A percentile compares a stretch with the other conserved stretches of the same genome.
Conservation (phyloP, 1,139 yeast species). For the Hyphopichia buzzinii region DNA sequence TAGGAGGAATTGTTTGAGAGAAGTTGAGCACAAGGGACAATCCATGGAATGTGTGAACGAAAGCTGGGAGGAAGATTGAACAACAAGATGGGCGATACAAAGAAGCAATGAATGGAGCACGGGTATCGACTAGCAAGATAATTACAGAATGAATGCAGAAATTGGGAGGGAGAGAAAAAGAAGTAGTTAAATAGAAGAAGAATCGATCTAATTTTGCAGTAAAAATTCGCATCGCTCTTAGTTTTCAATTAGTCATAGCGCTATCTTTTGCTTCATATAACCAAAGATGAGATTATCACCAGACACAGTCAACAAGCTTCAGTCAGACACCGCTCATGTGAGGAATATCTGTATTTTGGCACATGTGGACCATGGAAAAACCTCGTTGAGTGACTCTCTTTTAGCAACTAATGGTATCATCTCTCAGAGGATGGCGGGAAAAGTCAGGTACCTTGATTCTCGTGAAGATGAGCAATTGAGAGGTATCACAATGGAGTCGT, state of each 20-base stretch:
- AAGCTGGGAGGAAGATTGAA: too few relatives aligned
- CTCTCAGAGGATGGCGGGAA: constrained; percentile 93
- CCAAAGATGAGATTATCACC: constrained; percentile 50
- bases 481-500: constrained; percentile 97
- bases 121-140: too few relatives aligned
- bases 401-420: constrained; percentile 95
- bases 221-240: too few relatives aligned
- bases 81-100: too few relatives aligned
- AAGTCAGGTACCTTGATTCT: constrained; percentile 87
- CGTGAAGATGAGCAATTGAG: constrained; percentile 93
- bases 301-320: constrained; percentile 64
- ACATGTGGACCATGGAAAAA: constrained; percentile 98
- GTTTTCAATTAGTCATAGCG: not conserved
- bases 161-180: too few relatives aligned
- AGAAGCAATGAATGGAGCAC: too few relatives aligned
- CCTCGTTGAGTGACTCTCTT: constrained; percentile 88
- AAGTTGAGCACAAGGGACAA: constrained; percentile 29
- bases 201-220: too few relatives aligned
- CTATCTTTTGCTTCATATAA: not conserved
- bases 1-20: constrained; percentile 22
- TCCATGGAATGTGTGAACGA: too few relatives aligned
- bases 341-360: constrained; percentile 95
- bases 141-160: too few relatives aligned
- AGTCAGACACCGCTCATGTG: constrained; percentile 64
- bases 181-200: too few relatives aligned